phyloP scores from a whole-genome alignment of 257 asterid genomes.

The Solanum appendiculatum region DNA sequence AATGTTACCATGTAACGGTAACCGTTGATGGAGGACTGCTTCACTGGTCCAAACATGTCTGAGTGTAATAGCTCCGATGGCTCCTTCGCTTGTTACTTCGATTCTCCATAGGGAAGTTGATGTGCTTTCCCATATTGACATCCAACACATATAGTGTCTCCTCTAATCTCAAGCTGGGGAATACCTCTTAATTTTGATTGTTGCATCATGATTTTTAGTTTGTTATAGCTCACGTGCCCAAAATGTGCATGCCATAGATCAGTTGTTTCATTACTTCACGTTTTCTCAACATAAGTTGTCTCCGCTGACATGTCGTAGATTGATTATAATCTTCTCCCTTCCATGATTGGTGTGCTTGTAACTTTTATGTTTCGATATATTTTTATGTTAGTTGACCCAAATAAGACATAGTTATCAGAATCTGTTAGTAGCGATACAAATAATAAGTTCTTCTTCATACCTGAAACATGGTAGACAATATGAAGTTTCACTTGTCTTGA shows the following conservation, averaged over 20 bases:
- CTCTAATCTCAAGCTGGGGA: background rate
- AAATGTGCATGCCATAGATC: background rate
- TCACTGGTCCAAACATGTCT: background rate
- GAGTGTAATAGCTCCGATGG: background rate
- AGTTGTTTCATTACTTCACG: background rate
- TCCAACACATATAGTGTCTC: background rate
- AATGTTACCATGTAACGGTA: background rate
- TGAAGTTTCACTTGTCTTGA: background rate
- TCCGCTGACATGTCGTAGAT: background rate
- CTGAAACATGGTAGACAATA: background rate
- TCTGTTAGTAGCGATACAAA: background rate
- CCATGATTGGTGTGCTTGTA: background rate
- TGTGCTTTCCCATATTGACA: background rate
- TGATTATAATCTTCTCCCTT: background rate
- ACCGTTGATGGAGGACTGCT: background rate
- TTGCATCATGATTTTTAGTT: background rate
- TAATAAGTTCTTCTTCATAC: background rate
- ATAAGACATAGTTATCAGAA: background rate
- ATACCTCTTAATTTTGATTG: background rate
- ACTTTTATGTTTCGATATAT: background rate
- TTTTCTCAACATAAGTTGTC: background rate
- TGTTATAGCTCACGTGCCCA: background rate
- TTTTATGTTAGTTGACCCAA: background rate
- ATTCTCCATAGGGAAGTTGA: background rate
- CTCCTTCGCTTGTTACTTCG: background rate